A percentile compares a stretch with the other conserved stretches of the same genome.
phyloP scores from a whole-genome alignment of 1,284 basidiomycete genomes.

The Omphalotus olearius region DNA sequence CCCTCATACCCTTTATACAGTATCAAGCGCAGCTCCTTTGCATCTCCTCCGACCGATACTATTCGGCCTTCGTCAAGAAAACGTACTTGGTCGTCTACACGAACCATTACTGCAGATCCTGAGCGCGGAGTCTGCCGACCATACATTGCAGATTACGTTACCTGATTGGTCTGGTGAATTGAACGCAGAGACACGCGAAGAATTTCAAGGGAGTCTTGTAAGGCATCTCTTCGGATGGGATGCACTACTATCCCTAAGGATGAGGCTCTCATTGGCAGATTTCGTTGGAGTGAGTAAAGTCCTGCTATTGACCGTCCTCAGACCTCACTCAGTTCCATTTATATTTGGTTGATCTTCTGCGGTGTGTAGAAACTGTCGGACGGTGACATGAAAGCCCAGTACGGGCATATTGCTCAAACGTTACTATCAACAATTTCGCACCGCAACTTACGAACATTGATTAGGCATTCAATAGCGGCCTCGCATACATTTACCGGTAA shows the following conservation, averaged over 20 bases:
- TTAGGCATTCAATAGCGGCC: constrained; percentile 51
- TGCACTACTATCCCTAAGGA: constrained; percentile 43
- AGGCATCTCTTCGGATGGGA: constrained; percentile 62
- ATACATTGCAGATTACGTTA: constrained; percentile 27
- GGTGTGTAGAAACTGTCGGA: constrained; percentile 39
- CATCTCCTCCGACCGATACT: constrained; percentile 51
- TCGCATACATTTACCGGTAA: constrained; percentile 40
- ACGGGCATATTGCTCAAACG: constrained; percentile 44
- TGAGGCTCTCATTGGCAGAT: constrained; percentile 55
- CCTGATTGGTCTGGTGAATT: constrained; percentile 23
- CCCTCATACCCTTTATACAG: constrained; percentile 26
- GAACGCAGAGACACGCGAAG: constrained; percentile 30
- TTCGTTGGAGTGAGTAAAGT: constrained; percentile 55
- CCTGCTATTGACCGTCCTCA: neutral
- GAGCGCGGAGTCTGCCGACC: constrained; percentile 26
- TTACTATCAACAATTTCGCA: constrained; percentile 50
- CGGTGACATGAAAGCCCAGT: constrained; percentile 34
- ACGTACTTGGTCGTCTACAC: constrained; percentile 36
- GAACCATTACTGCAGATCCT: constrained; percentile 46
- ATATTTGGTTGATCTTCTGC: constrained; percentile 2
- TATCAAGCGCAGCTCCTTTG: constrained; percentile 41
- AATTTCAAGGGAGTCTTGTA: constrained; percentile 45
- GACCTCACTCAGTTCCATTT: constrained; percentile 11
- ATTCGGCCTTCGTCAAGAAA: constrained; percentile 38
- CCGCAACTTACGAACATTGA: constrained; percentile 47